phyloP scores from a whole-genome alignment of 306 rosid species.

The Gillenia trifoliata region DNA sequence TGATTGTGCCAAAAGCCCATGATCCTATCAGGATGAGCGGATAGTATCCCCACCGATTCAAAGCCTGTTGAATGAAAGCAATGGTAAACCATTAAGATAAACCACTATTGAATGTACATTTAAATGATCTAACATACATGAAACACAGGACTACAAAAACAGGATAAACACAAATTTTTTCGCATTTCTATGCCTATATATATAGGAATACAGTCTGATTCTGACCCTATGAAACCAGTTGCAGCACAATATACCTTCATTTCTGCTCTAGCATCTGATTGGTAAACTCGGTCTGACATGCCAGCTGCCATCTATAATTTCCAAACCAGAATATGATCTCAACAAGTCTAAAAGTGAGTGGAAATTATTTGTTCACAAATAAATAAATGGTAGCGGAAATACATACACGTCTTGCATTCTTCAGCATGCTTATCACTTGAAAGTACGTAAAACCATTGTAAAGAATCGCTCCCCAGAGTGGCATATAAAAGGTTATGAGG shows the following conservation, averaged over 20 bases:
- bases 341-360: conserved; percentile 16
- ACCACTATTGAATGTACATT: background rate
- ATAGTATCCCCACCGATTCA: conserved; percentile 94
- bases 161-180: background rate
- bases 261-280: conserved; percentile 71
- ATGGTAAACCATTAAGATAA: background rate
- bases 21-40: conserved; percentile 96
- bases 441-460: conserved; percentile 87
- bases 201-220: background rate
- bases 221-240: conserved; percentile 10
- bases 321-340: conserved; percentile 25
- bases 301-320: conserved; percentile 94
- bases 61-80: conserved; percentile 49
- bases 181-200: background rate
- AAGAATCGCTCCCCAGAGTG: conserved; percentile 98
- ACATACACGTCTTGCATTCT: conserved; percentile 95
- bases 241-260: conserved; percentile 59
- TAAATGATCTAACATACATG: background rate
- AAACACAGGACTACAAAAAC: background rate
- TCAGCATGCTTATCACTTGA: conserved; percentile 97
- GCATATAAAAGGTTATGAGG: conserved; percentile 85
- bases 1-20: conserved; percentile 89
- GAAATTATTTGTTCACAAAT: background rate
- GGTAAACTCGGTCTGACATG: conserved; percentile 70
- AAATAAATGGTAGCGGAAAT: conserved; percentile 12